Evolutionary conservation across 345 rosid species (phyloP).

Genomic region (Citrus australasica): DNA sequence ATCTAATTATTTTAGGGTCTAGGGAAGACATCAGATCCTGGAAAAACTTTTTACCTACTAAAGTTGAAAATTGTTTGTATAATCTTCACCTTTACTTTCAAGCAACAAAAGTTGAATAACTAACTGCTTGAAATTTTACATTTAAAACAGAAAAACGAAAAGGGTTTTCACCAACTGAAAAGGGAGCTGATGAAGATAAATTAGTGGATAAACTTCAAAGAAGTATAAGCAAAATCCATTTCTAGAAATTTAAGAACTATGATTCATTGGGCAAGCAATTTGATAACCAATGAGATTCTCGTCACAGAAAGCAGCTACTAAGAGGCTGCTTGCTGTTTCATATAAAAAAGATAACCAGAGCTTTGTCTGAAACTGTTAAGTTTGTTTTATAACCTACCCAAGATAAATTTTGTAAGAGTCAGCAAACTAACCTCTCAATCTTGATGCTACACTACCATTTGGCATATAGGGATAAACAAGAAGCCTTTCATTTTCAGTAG

Average conservation of each 20-base stretch:
- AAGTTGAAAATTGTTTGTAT: background rate
- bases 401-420: background rate
- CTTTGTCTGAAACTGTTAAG: background rate
- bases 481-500: slow-evolving; percentile 83
- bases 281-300: too few species aligned
- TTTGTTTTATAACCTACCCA: background rate
- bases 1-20: background rate
- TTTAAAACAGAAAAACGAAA: background rate
- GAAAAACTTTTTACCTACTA: background rate
- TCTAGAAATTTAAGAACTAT: background rate
- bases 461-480: slow-evolving; percentile 96
- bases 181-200: background rate
- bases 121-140: background rate
- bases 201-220: background rate
- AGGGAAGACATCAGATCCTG: background rate
- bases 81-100: background rate
- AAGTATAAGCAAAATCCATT: background rate
- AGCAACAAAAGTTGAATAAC: background rate
- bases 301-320: too few species aligned
- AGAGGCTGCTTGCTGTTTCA: background rate
- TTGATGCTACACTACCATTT: slow-evolving; percentile 94
- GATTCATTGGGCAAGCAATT: background rate
- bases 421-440: slow-evolving; percentile 65
- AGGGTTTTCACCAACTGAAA: background rate
- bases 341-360: background rate